Evolutionary conservation across 129 eudicot species (phyloP).

Genomic region (Dittrichia graveolens): DNA sequence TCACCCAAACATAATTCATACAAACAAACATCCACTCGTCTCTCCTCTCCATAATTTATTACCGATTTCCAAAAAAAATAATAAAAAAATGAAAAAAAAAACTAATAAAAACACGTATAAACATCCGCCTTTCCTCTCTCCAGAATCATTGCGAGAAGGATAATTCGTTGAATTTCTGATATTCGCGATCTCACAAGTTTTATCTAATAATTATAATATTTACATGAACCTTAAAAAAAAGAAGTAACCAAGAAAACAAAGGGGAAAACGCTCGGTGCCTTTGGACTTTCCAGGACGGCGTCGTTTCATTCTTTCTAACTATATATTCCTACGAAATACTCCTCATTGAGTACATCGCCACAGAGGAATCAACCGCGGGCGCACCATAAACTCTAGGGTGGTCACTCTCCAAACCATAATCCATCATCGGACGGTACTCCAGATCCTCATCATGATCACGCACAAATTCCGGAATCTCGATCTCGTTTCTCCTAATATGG

Average conservation of each 20-base stretch:
- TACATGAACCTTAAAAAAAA: not conserved
- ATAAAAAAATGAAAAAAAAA: too few species aligned
- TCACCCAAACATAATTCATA: too few species aligned
- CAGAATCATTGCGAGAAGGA: too few species aligned
- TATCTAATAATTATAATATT: not conserved
- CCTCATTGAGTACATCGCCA: constrained; percentile 63
- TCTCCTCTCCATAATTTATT: too few species aligned
- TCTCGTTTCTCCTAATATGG: constrained; percentile 49
- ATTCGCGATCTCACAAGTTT: too few species aligned
- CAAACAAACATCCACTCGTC: too few species aligned
- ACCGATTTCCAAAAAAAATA: too few species aligned
- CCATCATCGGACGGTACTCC: constrained; percentile 73
- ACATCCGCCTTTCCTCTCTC: too few species aligned
- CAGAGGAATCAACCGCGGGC: constrained; percentile 52
- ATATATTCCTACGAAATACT: constrained; percentile 44
- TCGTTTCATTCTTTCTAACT: not conserved
- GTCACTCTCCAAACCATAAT: constrained; percentile 84
- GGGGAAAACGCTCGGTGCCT: constrained; percentile 27
- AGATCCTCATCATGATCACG: constrained; percentile 72
- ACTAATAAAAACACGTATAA: too few species aligned
- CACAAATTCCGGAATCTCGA: constrained; percentile 76
- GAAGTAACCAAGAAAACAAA: not conserved
- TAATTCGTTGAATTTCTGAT: too few species aligned
- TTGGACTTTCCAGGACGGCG: constrained; percentile 20
- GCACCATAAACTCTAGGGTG: constrained; percentile 65